These are phyloP conservation scores for Pholiota microspora DNA, from an alignment of 768 basidiomycete species.

Conservation along the genomic window DNA sequence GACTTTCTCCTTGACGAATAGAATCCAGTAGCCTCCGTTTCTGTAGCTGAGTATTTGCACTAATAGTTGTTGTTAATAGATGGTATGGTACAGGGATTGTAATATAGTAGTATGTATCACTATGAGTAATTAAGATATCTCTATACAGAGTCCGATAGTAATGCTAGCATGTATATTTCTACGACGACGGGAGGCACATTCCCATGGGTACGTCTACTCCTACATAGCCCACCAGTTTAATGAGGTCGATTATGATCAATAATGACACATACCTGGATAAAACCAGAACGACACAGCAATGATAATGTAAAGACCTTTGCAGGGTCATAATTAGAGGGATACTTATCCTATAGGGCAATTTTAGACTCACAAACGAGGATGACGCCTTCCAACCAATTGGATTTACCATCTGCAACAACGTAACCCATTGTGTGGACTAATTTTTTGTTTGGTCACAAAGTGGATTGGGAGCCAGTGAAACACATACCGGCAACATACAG, in stretches of 20 bases:
- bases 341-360: not conserved
- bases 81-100: not conserved
- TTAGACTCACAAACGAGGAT: conserved; percentile 61
- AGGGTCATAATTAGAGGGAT: not conserved
- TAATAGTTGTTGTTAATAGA: not conserved
- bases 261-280: conserved; percentile 41
- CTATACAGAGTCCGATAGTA: not conserved
- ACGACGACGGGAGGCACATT: conserved; percentile 2
- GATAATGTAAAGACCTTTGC: conserved; percentile 62
- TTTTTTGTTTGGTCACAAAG: no score
- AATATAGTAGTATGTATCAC: not conserved
- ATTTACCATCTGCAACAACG: conserved; percentile 81
- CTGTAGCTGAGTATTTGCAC: not conserved
- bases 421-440: conserved; percentile 82
- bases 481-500: conserved; percentile 47
- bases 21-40: no score
- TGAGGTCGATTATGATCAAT: not conserved
- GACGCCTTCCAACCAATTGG: conserved; percentile 89
- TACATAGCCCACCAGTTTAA: not conserved
- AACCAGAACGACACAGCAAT: conserved; percentile 77
- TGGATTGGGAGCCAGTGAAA: no score
- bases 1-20: conserved; percentile 23
- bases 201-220: not conserved
- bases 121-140: not conserved
- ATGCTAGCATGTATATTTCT: not conserved